Evolutionary conservation across 2,329 filamentous ascomycete genomes (phyloP).

Genomic region (Colletotrichum paranaense): DNA sequence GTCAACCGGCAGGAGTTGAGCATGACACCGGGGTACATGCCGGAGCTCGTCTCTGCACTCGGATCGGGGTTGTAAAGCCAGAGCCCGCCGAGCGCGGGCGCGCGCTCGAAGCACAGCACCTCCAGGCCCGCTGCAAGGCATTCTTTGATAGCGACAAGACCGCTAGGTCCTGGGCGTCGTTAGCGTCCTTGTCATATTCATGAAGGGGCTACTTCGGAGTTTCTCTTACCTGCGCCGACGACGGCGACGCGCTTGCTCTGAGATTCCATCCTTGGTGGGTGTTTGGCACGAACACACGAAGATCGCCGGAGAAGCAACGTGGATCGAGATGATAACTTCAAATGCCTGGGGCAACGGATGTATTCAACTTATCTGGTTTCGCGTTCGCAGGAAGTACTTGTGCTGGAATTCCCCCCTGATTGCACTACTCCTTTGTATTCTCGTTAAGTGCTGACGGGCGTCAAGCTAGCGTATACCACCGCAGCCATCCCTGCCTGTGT

Average conservation of each 20-base stretch:
- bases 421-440: neutral
- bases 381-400: neutral
- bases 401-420: too few relatives aligned
- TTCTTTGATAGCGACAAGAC: conserved; percentile 50
- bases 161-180: conserved; percentile 44
- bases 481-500: neutral
- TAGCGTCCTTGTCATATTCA: neutral
- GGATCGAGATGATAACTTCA: too few relatives aligned
- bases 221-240: conserved; percentile 39
- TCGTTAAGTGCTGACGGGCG: neutral
- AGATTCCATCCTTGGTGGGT: neutral
- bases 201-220: neutral
- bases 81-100: conserved; percentile 48
- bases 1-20: conserved; percentile 52
- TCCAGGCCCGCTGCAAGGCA: conserved; percentile 49
- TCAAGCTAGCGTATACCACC: too few relatives aligned
- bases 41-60: conserved; percentile 42
- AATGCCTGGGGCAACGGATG: neutral
- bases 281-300: neutral
- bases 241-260: conserved; percentile 38
- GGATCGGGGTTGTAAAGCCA: conserved; percentile 49
- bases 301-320: neutral
- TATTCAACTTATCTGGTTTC: neutral
- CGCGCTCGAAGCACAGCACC: conserved; percentile 48
- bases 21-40: conserved; percentile 49